Base-by-base conservation (phyloP, 805 yeast genomes). In the Komagataella ulmi region DNA sequence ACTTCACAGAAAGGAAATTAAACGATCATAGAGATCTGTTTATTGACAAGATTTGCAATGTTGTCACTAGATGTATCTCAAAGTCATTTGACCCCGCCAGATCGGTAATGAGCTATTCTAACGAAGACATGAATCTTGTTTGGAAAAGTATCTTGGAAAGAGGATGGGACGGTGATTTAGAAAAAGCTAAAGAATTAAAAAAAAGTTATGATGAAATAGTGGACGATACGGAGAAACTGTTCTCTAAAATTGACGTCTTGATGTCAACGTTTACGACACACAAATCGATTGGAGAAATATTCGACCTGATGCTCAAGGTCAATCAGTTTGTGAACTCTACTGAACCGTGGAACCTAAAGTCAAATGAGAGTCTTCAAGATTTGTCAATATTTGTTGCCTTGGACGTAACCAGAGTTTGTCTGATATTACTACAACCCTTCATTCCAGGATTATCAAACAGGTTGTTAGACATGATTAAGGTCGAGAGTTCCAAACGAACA, bases 41-140 rank as follows among this genome's bases (percentile, higher is more conserved):
- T 45, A 81, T 88, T 52, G 88, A 88, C 54, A 90, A 90, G 63
- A 83, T 83, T 67, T 89, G 93, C 48, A 93, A 91, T 60, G 70
- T 90, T 49, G 72, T 85, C 18, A 77, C 83, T 55, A 72, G 99
- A 54, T 76, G 82, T 43, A 81, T 95, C 51, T 87, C 90, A 1
- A 71, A 75, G 40, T 80, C 81, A 52, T 91, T 91, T 59, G 65
- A 74, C 59, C 70, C 87, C 17, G 60, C 60, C 10, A 62, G 79
- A 36, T 76, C 86, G 2, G 67, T 65, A 52, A 61, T 47, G 7
- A 57, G 56, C 52, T 54, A 12, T 18, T 21, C 69, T 24, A 68
- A 66, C 17, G 53, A 51, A 30, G 48, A 64, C 7, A 59, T 65
- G 36, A 49, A 24, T 1, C 44, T 5, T 12, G 55, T 10, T 55